Evolutionary conservation across 371 early-diverging fungal species (phyloP), one percentile per base, ranked within the genome.

Genomic region (Sporodiniella umbellata): DNA sequence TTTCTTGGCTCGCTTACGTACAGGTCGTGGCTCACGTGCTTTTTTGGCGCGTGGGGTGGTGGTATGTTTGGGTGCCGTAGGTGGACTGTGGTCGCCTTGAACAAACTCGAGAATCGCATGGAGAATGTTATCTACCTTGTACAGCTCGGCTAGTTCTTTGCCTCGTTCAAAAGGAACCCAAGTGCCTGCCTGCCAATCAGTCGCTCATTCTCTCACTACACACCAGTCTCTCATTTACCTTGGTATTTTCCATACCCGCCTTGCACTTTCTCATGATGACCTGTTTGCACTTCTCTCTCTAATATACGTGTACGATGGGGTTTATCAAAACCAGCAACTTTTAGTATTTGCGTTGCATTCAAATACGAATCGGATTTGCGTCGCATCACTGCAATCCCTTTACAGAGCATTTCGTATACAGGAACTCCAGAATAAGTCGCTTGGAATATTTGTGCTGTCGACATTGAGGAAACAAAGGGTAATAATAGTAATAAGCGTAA

Each of bases 201-300:
- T n/a, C n/a, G n/a, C n/a, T n/a, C n/a, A n/a, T n/a, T n/a, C n/a
- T n/a, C n/a, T n/a, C n/a, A n/a, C n/a, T n/a, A n/a, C n/a, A n/a
- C n/a, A n/a, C n/a, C n/a, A n/a, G n/a, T n/a, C n/a, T n/a, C n/a
- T n/a, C n/a, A n/a, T n/a, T n/a, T 93, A 55, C 96, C 96, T 73
- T 95, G 94, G 62, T 93, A 94, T 73, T 94, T 94, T 28, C 96
- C 96, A 53, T 95, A 94, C 8, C 96, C 96, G 10, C 96, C 96
- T 68, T 95, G 95, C 5, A 96, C 87, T 64, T 94, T 94, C 50
- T 95, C 95, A 54, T 90, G 93, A 39, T 75, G 68, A 8, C 92
- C 93, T 0, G 58, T 79, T 52, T 84, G 83, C 1, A 94, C 84
- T 60, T 92, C 92, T 48, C 83, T 77, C 61, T 96, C 96, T 38